phyloP scores from a whole-genome alignment of 495 filamentous ascomycete genomes.

The Talaromyces wortmannii region DNA sequence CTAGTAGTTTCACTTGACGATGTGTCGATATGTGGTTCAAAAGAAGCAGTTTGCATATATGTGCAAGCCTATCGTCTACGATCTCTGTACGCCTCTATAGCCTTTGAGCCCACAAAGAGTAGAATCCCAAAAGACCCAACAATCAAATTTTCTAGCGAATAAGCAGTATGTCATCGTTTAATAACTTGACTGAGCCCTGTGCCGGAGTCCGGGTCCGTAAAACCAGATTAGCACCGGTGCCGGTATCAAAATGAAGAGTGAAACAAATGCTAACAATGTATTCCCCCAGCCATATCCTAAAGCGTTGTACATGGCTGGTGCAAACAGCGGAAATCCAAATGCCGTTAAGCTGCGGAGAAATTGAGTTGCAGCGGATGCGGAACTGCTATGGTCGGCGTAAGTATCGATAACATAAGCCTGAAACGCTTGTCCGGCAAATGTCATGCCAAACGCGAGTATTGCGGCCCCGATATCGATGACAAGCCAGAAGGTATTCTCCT shows the following conservation, averaged over 20 bases:
- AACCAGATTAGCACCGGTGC: constrained; percentile 10
- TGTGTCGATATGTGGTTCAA: no score
- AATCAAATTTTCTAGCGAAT: no score
- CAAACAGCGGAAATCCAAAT: constrained; percentile 48
- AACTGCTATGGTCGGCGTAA: constrained; percentile 47
- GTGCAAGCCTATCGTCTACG: no score
- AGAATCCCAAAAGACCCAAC: no score
- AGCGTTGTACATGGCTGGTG: constrained; percentile 44
- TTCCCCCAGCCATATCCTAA: constrained; percentile 55
- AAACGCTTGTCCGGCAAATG: constrained; percentile 45
- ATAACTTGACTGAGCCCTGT: constrained; percentile 1
- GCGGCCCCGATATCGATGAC: constrained; percentile 38
- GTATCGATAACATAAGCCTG: constrained; percentile 47
- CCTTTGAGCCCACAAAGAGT: no score
- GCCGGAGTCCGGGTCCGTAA: constrained; percentile 8
- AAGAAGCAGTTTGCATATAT: no score
- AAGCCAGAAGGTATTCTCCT: constrained; percentile 47
- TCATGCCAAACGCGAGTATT: constrained; percentile 37
- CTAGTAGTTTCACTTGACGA: no score
- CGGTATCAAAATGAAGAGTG: constrained; percentile 34
- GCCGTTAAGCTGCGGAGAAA: constrained; percentile 53
- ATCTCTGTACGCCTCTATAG: no score
- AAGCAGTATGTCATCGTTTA: not conserved
- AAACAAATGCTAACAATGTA: constrained; percentile 44
- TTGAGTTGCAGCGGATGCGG: constrained; percentile 63